Conservation (phyloP, 768 basidiomycete genomes). For the Collybia nuda region DNA sequence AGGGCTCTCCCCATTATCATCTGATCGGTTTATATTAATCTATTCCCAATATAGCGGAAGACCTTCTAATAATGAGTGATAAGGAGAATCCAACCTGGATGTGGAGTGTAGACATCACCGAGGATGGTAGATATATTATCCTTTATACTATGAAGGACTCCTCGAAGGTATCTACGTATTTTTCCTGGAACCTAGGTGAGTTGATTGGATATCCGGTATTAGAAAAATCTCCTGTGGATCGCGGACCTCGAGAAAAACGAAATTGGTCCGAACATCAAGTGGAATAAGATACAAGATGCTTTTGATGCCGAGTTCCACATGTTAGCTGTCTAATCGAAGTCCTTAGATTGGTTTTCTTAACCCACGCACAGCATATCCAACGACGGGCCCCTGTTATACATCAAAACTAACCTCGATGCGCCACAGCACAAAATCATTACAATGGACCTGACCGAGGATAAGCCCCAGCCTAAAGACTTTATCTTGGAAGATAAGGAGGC, state of each 20-base stretch:
- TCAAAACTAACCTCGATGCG: constrained; percentile 66
- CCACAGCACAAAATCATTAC: constrained; percentile 67
- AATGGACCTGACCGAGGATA: constrained; percentile 54
- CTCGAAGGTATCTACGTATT: constrained; percentile 45
- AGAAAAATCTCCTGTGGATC: constrained; percentile 79
- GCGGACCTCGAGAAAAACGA: constrained; percentile 59
- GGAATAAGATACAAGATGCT: constrained; percentile 70
- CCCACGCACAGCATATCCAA: constrained; percentile 54
- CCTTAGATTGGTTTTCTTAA: constrained; percentile 4
- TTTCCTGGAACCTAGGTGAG: not conserved
- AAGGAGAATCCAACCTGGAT: constrained; percentile 63
- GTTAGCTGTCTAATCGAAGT: constrained; percentile 38
- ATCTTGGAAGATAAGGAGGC: constrained; percentile 71
- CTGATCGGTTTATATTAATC: constrained; percentile 2
- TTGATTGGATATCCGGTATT: constrained; percentile 1
- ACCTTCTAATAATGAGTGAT: constrained; percentile 67
- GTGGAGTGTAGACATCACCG: constrained; percentile 55
- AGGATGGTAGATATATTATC: constrained; percentile 66
- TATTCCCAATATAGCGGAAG: constrained; percentile 46
- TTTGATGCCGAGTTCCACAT: constrained; percentile 66
- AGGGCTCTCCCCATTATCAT: constrained; percentile 17
- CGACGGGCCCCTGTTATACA: constrained; percentile 59
- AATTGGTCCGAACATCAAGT: constrained; percentile 65
- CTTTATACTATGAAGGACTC: constrained; percentile 60
- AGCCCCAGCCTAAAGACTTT: constrained; percentile 51